Percentiles rank a stretch among this genome's conserved stretches.
These are phyloP conservation scores for Neonectria sp. DNA, from an alignment of 2,329 filamentous ascomycete species.

Conservation along the genomic window DNA sequence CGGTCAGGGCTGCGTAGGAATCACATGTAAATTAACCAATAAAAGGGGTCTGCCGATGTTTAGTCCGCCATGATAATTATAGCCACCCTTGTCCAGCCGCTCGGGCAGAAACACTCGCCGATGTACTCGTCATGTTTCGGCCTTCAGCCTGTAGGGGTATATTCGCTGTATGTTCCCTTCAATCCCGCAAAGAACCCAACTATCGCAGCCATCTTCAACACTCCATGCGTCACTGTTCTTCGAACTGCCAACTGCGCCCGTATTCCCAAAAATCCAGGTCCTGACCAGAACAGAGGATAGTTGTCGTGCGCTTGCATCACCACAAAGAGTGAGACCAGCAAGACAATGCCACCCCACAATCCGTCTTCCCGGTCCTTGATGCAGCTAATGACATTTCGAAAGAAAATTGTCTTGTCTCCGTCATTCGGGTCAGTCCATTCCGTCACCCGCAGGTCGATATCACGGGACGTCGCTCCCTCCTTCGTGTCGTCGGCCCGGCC, in stretches of 20 bases:
- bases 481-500: slow-evolving; percentile 35
- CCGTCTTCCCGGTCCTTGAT: slow-evolving; percentile 37
- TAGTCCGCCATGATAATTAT: slow-evolving; percentile 2
- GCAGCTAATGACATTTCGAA: slow-evolving; percentile 40
- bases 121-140: background rate
- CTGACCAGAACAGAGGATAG: slow-evolving; percentile 40
- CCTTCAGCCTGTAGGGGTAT: slow-evolving; percentile 15
- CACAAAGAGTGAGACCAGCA: slow-evolving; percentile 38
- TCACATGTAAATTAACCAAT: background rate
- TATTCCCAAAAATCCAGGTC: slow-evolving; percentile 33
- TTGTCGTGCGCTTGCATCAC: slow-evolving; percentile 41
- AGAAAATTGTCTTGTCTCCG: slow-evolving; percentile 42
- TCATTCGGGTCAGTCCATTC: slow-evolving; percentile 46
- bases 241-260: slow-evolving; percentile 16
- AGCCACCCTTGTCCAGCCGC: background rate
- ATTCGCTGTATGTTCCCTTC: slow-evolving; percentile 18
- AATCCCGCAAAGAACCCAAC: slow-evolving; percentile 18
- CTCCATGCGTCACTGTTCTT: slow-evolving; percentile 28
- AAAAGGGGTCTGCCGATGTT: background rate
- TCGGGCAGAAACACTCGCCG: background rate
- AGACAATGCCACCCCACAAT: slow-evolving; percentile 16
- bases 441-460: slow-evolving; percentile 34
- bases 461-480: slow-evolving; percentile 28
- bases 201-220: slow-evolving; percentile 4
- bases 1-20: background rate